A percentile compares a stretch with the other conserved stretches of the same genome.
These are phyloP conservation scores for Alternaria longipes DNA, from an alignment of 2,329 filamentous ascomycete genomes.

Conservation along the genomic window DNA sequence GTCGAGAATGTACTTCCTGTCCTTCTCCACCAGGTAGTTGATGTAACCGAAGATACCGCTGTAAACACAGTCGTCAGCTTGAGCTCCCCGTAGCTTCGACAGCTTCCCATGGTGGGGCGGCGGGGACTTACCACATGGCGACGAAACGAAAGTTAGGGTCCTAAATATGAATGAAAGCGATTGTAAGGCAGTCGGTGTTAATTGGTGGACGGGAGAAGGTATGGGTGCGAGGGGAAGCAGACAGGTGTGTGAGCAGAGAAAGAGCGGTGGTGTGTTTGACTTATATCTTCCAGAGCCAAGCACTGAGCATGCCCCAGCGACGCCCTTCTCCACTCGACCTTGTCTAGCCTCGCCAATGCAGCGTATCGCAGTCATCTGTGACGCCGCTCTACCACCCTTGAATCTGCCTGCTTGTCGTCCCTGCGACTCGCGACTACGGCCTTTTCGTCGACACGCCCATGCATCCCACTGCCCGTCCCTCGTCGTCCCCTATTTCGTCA, in stretches of 20 bases:
- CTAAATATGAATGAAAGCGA: slow-evolving; percentile 40
- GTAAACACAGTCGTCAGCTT: slow-evolving; percentile 29
- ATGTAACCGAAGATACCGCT: slow-evolving; percentile 98
- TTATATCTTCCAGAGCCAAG: slow-evolving; percentile 46
- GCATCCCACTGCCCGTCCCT: slow-evolving; percentile 24
- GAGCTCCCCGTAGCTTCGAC: not conserved
- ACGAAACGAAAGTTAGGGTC: slow-evolving; percentile 37
- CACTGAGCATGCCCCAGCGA: slow-evolving; percentile 40
- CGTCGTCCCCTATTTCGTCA: slow-evolving; percentile 44
- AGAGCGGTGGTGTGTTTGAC: slow-evolving; percentile 49
- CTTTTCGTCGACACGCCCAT: slow-evolving; percentile 7
- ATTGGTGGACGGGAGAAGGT: slow-evolving; percentile 28
- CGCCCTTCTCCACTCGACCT: slow-evolving; percentile 37
- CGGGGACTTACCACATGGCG: slow-evolving; percentile 51
- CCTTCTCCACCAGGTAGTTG: slow-evolving; percentile 99
- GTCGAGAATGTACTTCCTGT: slow-evolving; percentile 94
- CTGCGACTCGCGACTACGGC: slow-evolving; percentile 6
- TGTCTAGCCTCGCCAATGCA: slow-evolving; percentile 40
- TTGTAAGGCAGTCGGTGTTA: slow-evolving; percentile 29
- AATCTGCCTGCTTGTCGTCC: slow-evolving; percentile 32
- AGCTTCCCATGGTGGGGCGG: slow-evolving; percentile 30
- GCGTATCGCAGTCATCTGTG: slow-evolving; percentile 36
- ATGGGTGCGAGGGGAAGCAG: slow-evolving; percentile 22
- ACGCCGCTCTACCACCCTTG: slow-evolving; percentile 34
- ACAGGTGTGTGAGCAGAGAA: slow-evolving; percentile 42